A percentile compares a stretch with the other conserved stretches of the same genome.
Conservation (phyloP, 176 grass and related monocot genomes). For the Aegilops speltoides region DNA sequence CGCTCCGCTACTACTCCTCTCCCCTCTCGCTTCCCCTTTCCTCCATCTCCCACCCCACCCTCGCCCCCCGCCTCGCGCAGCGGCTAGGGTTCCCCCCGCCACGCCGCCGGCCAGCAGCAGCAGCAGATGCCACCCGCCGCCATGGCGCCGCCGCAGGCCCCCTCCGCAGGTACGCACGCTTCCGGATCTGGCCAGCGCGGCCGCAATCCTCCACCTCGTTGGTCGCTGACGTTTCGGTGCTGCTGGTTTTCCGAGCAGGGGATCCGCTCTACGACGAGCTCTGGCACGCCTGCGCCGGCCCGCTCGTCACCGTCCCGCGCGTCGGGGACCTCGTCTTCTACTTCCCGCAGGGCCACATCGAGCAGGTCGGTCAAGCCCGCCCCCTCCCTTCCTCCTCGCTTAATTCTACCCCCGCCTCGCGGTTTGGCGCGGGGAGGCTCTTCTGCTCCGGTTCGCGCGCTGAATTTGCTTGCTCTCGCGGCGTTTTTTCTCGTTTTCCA, state of each 20-base stretch:
- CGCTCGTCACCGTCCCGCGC: constrained; percentile 78
- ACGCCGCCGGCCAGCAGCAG: neutral
- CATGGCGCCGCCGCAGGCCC: constrained; percentile 35
- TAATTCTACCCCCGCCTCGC: too few relatives aligned
- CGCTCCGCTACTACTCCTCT: neutral
- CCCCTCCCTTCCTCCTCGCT: neutral
- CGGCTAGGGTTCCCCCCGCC: constrained; percentile 38
- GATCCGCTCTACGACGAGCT: constrained; percentile 82
- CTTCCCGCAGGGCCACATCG: constrained; percentile 95
- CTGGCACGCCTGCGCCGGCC: constrained; percentile 88
- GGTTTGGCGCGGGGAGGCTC: neutral
- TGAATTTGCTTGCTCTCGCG: constrained; percentile 7
- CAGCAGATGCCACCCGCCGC: constrained; percentile 23
- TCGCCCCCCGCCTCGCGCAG: neutral
- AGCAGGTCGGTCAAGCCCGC: constrained; percentile 50
- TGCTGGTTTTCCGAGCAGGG: constrained; percentile 26
- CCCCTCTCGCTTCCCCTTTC: neutral
- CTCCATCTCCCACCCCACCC: neutral
- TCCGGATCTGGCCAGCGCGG: constrained; percentile 38
- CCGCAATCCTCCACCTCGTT: neutral
- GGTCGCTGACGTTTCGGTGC: neutral
- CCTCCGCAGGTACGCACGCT: constrained; percentile 32
- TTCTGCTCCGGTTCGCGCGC: neutral
- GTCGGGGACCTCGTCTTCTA: constrained; percentile 78
- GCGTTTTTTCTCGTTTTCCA: constrained; percentile 17